Conservation (phyloP, 176 grass and related monocot genomes). For the Avena sativa region DNA sequence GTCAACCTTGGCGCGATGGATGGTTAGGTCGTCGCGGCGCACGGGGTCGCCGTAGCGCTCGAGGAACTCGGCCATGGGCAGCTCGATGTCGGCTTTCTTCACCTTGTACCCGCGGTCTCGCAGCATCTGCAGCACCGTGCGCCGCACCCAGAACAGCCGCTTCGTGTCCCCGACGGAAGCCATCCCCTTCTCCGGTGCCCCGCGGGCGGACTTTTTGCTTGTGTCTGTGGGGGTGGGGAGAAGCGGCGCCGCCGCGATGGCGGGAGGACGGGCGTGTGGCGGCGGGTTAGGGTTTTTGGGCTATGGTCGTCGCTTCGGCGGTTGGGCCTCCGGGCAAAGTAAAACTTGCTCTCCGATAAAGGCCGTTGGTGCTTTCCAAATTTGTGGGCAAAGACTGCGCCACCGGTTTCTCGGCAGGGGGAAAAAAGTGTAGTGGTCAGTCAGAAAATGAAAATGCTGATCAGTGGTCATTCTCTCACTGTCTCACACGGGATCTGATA, state of each 20-base stretch:
- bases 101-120: conserved; percentile 62
- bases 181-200: conserved; percentile 3
- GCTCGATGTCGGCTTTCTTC: background rate
- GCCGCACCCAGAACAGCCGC: conserved; percentile 65
- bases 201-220: too few species aligned
- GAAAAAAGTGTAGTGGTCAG: background rate
- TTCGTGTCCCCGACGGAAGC: conserved; percentile 53
- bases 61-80: conserved; percentile 36
- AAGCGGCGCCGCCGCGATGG: conserved; percentile 11
- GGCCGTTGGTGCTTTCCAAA: background rate
- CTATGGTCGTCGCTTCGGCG: background rate
- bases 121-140: conserved; percentile 80
- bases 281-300: conserved; percentile 30
- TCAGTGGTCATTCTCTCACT: too few species aligned
- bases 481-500: too few species aligned
- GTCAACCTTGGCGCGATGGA: conserved; percentile 24
- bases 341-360: background rate
- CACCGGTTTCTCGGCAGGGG: background rate
- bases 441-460: too few species aligned
- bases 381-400: background rate
- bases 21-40: conserved; percentile 58
- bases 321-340: background rate
- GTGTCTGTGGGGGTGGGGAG: background rate
- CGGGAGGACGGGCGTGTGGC: background rate
- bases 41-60: conserved; percentile 47